phyloP scores from a whole-genome alignment of 345 rosid genomes.

The Brassica rapa region DNA sequence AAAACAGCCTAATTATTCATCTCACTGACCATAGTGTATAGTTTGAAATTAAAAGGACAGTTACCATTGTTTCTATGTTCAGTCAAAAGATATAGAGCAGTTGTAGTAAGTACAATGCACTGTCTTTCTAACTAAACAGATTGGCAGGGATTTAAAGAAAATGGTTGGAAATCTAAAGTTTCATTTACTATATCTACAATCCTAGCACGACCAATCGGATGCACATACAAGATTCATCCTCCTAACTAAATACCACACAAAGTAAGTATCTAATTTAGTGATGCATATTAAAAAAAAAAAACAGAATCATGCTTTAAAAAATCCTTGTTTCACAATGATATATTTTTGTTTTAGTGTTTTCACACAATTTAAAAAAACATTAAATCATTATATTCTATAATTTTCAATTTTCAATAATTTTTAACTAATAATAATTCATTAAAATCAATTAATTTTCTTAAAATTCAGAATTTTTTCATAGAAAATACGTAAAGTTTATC shows the following conservation, averaged over 20 bases:
- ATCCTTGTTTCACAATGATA: no score
- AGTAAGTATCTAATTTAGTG: not conserved
- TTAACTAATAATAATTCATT: no score
- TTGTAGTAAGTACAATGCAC: not conserved
- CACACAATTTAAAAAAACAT: no score
- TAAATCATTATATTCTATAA: no score
- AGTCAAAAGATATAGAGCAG: not conserved
- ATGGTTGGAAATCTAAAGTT: not conserved
- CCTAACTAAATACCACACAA: slow-evolving; percentile 22
- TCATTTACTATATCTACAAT: slow-evolving; percentile 21
- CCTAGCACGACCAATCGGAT: slow-evolving; percentile 13
- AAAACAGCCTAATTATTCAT: slow-evolving; percentile 1
- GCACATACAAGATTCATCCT: not conserved
- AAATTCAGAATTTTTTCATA: no score
- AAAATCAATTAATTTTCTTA: no score
- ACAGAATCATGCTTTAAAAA: not conserved
- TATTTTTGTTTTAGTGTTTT: no score
- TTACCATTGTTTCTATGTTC: not conserved
- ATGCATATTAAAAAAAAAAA: not conserved
- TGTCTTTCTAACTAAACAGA: not conserved
- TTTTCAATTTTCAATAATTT: no score
- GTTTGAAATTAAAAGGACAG: not conserved
- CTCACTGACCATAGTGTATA: not conserved
- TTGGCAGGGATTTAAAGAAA: not conserved
- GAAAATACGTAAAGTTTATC: no score